Base-by-base conservation (phyloP, 495 filamentous ascomycete species). In the Trichoderma parareesei region DNA sequence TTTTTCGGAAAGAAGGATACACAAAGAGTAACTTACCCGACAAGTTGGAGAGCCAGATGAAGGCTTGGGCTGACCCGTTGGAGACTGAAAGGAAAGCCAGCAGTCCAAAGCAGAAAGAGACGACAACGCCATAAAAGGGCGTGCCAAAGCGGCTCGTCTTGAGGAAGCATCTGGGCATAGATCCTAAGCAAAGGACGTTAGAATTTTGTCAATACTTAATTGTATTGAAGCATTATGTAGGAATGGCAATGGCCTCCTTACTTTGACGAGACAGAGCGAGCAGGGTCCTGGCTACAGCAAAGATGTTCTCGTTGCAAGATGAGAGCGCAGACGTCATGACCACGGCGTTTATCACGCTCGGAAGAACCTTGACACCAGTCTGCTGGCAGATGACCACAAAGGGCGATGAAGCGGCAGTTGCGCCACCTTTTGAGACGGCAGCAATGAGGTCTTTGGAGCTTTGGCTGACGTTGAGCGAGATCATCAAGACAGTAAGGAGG, bases 311-410 rank as follows among this genome's bases (percentile, higher is more conserved):
- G 20, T 57, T 57, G 20, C 53, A 57, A 4, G 53, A 57, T 37
- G 53, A 57, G 8, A 57, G 16, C 16, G 53, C 53, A 35, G 53
- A 57, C 9, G 53, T 57, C 53, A 57, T 57, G 27, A 57, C 53
- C 53, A 57, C 53, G 37, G 53, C 53, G 14, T 57, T 57, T 33
- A 57, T 57, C 27, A 57, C 53, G 16, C 53, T 57, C 11, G 53
- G 53, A 27, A 57, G 53, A 6, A 37, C 53, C 37, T 57, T 57
- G 27, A 57, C 53, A 4, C 53, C 20, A 37, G 53, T 57, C 27
- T 57, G 53, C 53, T 57, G 53, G 27, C 53, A 57, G 20, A 57
- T 57, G 53, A 57, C 33, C 9, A 57, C 53, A 37, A 57, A 57
- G 0, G 53, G 53, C 27, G 53, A 57, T 6, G 53, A 57, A 5